Base-by-base conservation (phyloP, 768 basidiomycete species). In the Infundibulicybe gibba region DNA sequence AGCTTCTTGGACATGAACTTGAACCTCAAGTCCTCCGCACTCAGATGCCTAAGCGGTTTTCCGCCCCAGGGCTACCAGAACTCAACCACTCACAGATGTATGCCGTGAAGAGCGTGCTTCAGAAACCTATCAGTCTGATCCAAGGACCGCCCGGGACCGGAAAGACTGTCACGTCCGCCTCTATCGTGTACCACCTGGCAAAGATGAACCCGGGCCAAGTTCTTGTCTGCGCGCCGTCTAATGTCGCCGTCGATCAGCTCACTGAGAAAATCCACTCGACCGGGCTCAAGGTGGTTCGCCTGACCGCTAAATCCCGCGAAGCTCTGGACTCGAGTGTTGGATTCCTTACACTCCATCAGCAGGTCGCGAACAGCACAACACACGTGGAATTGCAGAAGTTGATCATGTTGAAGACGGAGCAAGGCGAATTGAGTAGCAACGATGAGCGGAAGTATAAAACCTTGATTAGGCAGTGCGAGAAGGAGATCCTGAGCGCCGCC, bases 201-300 rank as follows among this genome's bases (percentile, higher is more conserved):
- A 97, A 97, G 74, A 98, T 99, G 95, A 98, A 98, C 61, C 94
- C 94, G 0, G 95, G 95, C 42, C 97, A 98, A 67, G 97, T 99
- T 35, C 89, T 99, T 43, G 97, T 99, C 52, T 94, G 94, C 62
- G 97, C 97, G 6, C 97, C 97, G 0, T 98, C 95, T 44, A 99
- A 99, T 68, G 97, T 99, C 56, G 97, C 97, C 40, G 97, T 99
- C 49, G 97, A 99, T 61, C 97, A 99, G 62, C 81, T 99, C 46
- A 97, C 95, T 16, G 97, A 98, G 70, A 98, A 98, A 74, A 97
- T 99, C 51, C 97, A 98, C 61, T 74, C 85, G n/a, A 97, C 97
- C n/a, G 95, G 97, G 0, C 75, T 98, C 55, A 98, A 98, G 65
- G 97, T 97, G 52, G 97, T 98, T 41, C 92, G 97, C 37, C 76